Conservation (phyloP, 2,329 filamentous ascomycete species). For the Fusarium nelsonii region DNA sequence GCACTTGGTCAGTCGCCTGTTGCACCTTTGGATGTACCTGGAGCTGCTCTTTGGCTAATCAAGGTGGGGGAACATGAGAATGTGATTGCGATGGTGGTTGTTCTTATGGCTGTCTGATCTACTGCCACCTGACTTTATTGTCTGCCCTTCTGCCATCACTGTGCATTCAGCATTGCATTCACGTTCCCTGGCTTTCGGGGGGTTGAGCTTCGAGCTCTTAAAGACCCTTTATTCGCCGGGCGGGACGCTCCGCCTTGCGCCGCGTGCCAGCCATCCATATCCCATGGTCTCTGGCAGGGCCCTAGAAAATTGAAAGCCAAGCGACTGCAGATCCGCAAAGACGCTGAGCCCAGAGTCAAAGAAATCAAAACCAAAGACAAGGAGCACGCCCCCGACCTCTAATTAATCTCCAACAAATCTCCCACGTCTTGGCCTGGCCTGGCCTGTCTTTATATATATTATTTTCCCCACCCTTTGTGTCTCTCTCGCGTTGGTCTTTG, state of each 20-base stretch:
- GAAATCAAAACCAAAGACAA: constrained; percentile 40
- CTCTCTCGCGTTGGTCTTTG: constrained; percentile 11
- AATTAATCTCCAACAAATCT: constrained; percentile 33
- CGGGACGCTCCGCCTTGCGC: constrained; percentile 44
- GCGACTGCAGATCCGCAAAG: constrained; percentile 40
- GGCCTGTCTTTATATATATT: constrained; percentile 22
- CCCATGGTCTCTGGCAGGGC: constrained; percentile 32
- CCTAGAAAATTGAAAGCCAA: constrained; percentile 35
- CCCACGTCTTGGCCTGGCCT: constrained; percentile 26
- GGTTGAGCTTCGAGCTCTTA: constrained; percentile 20
- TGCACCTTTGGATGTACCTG: constrained; percentile 23
- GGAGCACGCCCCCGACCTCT: constrained; percentile 32
- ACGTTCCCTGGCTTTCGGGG: constrained; percentile 10
- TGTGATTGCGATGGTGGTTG: constrained; percentile 39
- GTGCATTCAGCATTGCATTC: constrained; percentile 18
- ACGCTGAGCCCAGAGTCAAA: constrained; percentile 33
- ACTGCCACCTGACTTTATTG: constrained; percentile 39
- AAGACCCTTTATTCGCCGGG: constrained; percentile 39
- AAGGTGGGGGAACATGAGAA: constrained; percentile 27
- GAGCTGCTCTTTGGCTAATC: constrained; percentile 26
- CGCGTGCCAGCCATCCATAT: constrained; percentile 40
- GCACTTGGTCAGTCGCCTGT: constrained; percentile 35
- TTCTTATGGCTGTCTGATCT: constrained; percentile 38
- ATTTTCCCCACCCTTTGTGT: constrained; percentile 5
- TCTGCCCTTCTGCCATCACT: constrained; percentile 31